These are phyloP conservation scores for Dendrostoma leiphaemia DNA, from an alignment of 2,329 filamentous ascomycete genomes.

Conservation along the genomic window DNA sequence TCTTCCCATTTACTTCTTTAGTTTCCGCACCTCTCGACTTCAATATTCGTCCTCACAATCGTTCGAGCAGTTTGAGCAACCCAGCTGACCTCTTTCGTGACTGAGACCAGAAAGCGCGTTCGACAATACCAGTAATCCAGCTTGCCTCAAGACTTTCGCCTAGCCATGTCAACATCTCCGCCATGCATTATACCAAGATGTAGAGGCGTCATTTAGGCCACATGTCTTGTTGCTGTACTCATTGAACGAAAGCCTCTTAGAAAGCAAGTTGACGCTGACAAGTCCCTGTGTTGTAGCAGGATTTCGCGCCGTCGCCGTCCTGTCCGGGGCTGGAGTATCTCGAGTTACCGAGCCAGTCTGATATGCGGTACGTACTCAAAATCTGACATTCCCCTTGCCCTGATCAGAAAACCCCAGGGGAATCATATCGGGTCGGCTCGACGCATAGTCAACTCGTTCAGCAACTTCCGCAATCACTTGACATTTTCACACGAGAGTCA, in stretches of 20 bases:
- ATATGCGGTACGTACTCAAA: constrained; percentile 50
- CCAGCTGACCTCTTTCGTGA: constrained; percentile 4
- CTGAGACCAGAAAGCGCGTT: constrained; percentile 2
- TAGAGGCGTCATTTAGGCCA: constrained; percentile 6
- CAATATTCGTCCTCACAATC: background rate
- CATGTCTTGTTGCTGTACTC: background rate
- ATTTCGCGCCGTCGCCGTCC: constrained; percentile 53
- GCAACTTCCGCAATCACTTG: too few relatives aligned
- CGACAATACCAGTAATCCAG: background rate
- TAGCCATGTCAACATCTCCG: constrained; percentile 4
- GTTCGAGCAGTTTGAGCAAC: background rate
- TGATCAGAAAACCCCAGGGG: too few relatives aligned
- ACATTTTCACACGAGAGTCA: too few relatives aligned
- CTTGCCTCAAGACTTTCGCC: background rate
- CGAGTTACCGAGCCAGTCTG: constrained; percentile 48
- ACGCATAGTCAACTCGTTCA: too few relatives aligned
- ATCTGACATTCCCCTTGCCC: background rate
- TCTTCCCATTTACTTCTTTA: constrained; percentile 7
- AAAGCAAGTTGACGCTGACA: constrained; percentile 25
- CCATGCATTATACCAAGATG: constrained; percentile 8
- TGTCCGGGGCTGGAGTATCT: constrained; percentile 53
- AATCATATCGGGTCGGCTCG: too few relatives aligned
- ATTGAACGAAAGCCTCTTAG: background rate
- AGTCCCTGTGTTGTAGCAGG: constrained; percentile 39
- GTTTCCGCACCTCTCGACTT: background rate